Evolutionary conservation across 2,329 filamentous ascomycete genomes (phyloP).

Genomic region (Scedosporium boydii): DNA sequence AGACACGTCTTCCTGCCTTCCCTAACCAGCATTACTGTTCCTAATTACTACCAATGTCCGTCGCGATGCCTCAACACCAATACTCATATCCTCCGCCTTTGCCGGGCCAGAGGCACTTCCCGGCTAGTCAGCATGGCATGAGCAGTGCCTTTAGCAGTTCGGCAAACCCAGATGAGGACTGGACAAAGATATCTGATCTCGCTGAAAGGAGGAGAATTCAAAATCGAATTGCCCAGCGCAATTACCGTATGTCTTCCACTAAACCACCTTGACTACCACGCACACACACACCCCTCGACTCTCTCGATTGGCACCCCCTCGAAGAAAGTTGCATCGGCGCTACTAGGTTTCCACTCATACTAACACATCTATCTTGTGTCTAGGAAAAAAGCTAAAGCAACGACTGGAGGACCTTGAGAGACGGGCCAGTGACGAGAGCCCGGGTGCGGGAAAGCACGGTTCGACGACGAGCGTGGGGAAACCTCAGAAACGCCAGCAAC

Average conservation of each 20-base stretch:
- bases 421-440: conserved; percentile 37
- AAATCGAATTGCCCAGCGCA: conserved; percentile 94
- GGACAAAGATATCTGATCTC: conserved; percentile 97
- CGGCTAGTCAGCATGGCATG: conserved; percentile 20
- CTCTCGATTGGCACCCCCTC: background rate
- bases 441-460: conserved; percentile 1
- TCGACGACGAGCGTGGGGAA: background rate
- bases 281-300: background rate
- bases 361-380: background rate
- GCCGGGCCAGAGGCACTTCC: background rate
- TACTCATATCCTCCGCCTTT: background rate
- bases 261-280: no score
- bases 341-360: background rate
- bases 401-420: conserved; percentile 78
- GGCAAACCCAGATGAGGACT: conserved; percentile 93
- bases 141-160: conserved; percentile 93
- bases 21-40: no score
- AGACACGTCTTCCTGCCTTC: no score
- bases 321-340: no score
- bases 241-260: conserved; percentile 64
- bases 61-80: background rate
- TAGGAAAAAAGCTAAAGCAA: conserved; percentile 89
- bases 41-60: background rate
- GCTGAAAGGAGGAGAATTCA: conserved; percentile 90
- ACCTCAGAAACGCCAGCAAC: conserved; percentile 14